Evolutionary conservation across 805 yeast genomes (phyloP).

Genomic region (Candida odintsovae): DNA sequence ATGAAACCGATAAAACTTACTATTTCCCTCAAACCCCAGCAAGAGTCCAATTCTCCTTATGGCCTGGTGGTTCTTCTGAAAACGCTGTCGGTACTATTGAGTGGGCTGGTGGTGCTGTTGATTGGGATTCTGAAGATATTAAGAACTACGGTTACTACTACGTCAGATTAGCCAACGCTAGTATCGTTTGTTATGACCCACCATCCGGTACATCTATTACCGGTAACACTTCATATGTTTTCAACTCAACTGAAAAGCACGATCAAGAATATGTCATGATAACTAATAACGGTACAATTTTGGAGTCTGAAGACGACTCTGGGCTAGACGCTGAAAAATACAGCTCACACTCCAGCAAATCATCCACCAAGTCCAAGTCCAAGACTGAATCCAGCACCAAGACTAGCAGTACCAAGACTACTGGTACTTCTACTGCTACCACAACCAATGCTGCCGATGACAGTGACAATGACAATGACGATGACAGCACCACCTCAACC

Average conservation of each 20-base stretch:
- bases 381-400: constrained; percentile 10
- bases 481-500: not conserved
- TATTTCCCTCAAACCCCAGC: constrained; percentile 71
- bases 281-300: constrained; percentile 54
- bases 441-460: not conserved
- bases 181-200: constrained; percentile 65
- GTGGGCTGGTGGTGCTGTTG: constrained; percentile 85
- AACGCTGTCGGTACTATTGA: constrained; percentile 55
- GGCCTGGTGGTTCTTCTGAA: constrained; percentile 69
- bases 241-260: constrained; percentile 38
- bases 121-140: constrained; percentile 79
- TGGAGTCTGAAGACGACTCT: constrained; percentile 55
- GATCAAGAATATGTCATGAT: constrained; percentile 49
- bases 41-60: constrained; percentile 63
- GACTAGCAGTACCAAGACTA: not conserved
- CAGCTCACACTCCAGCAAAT: constrained; percentile 12
- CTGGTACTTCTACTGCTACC: not conserved
- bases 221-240: constrained; percentile 49
- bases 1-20: constrained; percentile 52
- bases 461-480: not conserved
- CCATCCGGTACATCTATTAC: constrained; percentile 46
- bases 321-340: constrained; percentile 56
- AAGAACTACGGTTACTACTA: constrained; percentile 76
- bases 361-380: constrained; percentile 11
- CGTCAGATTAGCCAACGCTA: constrained; percentile 53